A percentile compares a stretch with the other conserved stretches of the same genome.
phyloP scores from a whole-genome alignment of 2,329 filamentous ascomycete genomes.

The Myriangium duriaei region DNA sequence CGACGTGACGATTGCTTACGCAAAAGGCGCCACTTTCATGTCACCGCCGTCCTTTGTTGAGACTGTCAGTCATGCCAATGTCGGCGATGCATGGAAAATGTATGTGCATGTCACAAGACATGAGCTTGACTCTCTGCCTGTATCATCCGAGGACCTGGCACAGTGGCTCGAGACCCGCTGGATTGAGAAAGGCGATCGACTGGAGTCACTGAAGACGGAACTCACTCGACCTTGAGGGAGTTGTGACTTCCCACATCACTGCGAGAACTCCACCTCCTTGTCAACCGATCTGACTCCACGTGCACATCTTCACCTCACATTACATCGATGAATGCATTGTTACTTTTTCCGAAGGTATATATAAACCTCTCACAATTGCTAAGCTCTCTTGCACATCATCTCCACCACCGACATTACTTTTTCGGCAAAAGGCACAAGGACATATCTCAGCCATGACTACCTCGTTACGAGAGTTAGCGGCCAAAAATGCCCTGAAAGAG shows the following conservation, averaged over 20 bases:
- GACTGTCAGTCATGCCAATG: slow-evolving; percentile 17
- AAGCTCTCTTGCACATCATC: neutral
- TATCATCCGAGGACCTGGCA: slow-evolving; percentile 19
- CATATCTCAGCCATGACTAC: no score
- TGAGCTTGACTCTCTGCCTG: slow-evolving; percentile 19
- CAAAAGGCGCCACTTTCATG: slow-evolving; percentile 19
- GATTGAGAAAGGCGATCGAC: slow-evolving; percentile 23
- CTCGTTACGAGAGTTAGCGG: no score
- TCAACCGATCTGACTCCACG: neutral
- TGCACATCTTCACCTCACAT: neutral
- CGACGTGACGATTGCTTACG: slow-evolving; percentile 29
- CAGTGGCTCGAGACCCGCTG: slow-evolving; percentile 25
- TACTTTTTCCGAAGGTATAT: neutral
- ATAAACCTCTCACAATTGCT: neutral
- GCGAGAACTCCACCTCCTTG: neutral
- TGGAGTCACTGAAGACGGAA: slow-evolving; percentile 16
- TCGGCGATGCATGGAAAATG: slow-evolving; percentile 20
- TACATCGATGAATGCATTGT: no score
- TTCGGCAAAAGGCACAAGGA: no score
- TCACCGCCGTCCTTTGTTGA: slow-evolving; percentile 21
- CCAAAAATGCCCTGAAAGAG: no score
- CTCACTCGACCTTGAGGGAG: slow-evolving; percentile 3
- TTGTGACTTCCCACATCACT: neutral
- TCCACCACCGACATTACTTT: slow-evolving; percentile 1
- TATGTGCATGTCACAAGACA: slow-evolving; percentile 24